A percentile compares a stretch with the other conserved stretches of the same genome.
Conservation (phyloP, 2,329 filamentous ascomycete genomes). For the Lasiodiplodia sp. region DNA sequence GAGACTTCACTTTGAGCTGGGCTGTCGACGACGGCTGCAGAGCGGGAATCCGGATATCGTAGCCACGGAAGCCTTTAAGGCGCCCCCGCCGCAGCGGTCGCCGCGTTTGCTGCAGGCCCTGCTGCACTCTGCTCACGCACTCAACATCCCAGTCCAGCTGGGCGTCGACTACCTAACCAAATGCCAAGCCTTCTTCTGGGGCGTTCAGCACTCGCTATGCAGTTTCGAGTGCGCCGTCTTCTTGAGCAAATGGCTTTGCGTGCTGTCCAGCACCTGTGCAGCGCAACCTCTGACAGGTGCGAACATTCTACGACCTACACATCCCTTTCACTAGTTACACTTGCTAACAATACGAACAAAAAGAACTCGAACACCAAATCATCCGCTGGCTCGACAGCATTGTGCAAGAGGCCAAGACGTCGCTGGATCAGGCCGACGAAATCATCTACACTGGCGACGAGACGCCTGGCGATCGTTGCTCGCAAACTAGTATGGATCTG, state of each 20-base stretch:
- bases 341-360: background rate
- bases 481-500: constrained; percentile 2
- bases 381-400: constrained; percentile 13
- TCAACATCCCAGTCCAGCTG: constrained; percentile 22
- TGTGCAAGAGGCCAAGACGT: constrained; percentile 19
- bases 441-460: constrained; percentile 10
- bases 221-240: constrained; percentile 19
- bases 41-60: constrained; percentile 6
- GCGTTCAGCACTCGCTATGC: constrained; percentile 9
- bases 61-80: constrained; percentile 4
- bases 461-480: background rate
- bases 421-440: constrained; percentile 9
- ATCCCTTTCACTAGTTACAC: background rate
- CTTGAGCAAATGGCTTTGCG: constrained; percentile 20
- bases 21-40: constrained; percentile 22
- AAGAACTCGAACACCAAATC: constrained; percentile 12
- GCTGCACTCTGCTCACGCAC: constrained; percentile 14
- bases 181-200: constrained; percentile 18
- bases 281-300: constrained; percentile 21
- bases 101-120: constrained; percentile 11
- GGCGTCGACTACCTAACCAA: constrained; percentile 17
- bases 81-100: constrained; percentile 6
- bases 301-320: too few relatives aligned
- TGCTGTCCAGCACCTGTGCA: constrained; percentile 7
- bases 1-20: constrained; percentile 8